Conservation (phyloP, 2,329 filamentous ascomycete genomes). For the Aspergillus sp. region DNA sequence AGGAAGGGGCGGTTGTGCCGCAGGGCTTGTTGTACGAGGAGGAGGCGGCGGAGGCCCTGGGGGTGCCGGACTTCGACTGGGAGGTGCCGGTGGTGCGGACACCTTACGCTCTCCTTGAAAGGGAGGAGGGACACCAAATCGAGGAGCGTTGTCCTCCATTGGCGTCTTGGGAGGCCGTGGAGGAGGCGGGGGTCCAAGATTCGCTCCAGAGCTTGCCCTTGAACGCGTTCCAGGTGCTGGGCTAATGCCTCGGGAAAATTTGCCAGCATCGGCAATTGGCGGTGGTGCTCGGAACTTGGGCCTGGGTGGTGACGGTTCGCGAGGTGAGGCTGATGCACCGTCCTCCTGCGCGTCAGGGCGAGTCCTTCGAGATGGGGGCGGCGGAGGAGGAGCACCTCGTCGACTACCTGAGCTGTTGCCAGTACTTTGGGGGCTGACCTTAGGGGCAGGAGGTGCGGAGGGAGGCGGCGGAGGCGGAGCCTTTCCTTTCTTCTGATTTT, state of each 20-base stretch:
- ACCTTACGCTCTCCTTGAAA: slow-evolving; percentile 61
- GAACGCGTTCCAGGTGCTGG: slow-evolving; percentile 38
- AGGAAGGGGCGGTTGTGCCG: slow-evolving; percentile 45
- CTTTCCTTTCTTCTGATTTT: slow-evolving; percentile 43
- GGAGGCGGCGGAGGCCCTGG: slow-evolving; percentile 61
- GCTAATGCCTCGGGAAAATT: slow-evolving; percentile 55
- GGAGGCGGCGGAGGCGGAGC: slow-evolving; percentile 59
- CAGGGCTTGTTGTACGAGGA: slow-evolving; percentile 40
- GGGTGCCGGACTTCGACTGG: slow-evolving; percentile 55
- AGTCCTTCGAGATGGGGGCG: slow-evolving; percentile 45
- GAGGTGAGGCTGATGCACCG: slow-evolving; percentile 54
- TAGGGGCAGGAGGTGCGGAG: slow-evolving; percentile 39
- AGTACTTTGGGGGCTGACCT: slow-evolving; percentile 57
- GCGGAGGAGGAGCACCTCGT: slow-evolving; percentile 56
- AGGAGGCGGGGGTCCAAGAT: slow-evolving; percentile 59
- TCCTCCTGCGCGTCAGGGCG: slow-evolving; percentile 47
- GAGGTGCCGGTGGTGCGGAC: slow-evolving; percentile 64
- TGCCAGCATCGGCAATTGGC: slow-evolving; percentile 82
- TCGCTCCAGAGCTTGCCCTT: slow-evolving; percentile 44
- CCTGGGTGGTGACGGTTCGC: slow-evolving; percentile 64
- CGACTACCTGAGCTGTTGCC: slow-evolving; percentile 46
- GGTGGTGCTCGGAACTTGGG: slow-evolving; percentile 78
- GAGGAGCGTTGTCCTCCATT: slow-evolving; percentile 58
- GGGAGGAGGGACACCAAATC: slow-evolving; percentile 71
- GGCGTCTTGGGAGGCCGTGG: slow-evolving; percentile 64